These are phyloP conservation scores for Penicillium waksmanii DNA, from an alignment of 495 filamentous ascomycete genomes.

Conservation along the genomic window DNA sequence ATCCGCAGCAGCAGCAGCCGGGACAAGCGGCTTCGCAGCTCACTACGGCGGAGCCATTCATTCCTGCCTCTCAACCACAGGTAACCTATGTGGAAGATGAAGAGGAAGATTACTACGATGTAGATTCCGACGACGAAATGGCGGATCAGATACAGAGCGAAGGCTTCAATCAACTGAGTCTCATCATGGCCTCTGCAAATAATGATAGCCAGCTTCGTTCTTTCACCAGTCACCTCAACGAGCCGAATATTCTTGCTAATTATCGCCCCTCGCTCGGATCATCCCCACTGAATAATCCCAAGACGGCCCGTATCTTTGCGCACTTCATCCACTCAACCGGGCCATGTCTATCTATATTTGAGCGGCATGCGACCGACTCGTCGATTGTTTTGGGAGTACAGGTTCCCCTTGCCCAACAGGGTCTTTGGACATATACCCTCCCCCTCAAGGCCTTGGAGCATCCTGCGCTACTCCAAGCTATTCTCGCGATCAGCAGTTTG, in stretches of 20 bases:
- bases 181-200: constrained; percentile 53
- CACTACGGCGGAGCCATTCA: constrained; percentile 18
- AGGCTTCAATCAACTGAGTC: constrained; percentile 52
- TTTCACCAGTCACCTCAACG: constrained; percentile 68
- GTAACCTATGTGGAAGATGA: constrained; percentile 50
- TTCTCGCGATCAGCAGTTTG: constrained; percentile 84
- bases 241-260: constrained; percentile 71
- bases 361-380: constrained; percentile 80
- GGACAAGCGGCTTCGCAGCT: constrained; percentile 12
- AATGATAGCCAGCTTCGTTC: constrained; percentile 57
- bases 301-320: constrained; percentile 84
- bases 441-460: constrained; percentile 84
- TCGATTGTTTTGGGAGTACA: constrained; percentile 68
- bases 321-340: constrained; percentile 93
- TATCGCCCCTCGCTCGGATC: constrained; percentile 76
- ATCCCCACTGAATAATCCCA: constrained; percentile 80
- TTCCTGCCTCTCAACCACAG: constrained; percentile 22
- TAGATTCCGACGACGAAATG: constrained; percentile 72
- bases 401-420: constrained; percentile 70
- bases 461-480: constrained; percentile 85
- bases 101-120: constrained; percentile 63
- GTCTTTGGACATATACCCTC: constrained; percentile 86
- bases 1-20: constrained; percentile 4
- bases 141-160: constrained; percentile 56
- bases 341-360: constrained; percentile 84